phyloP scores from a whole-genome alignment of 2,329 filamentous ascomycete genomes.

The Phoma herbarum region DNA sequence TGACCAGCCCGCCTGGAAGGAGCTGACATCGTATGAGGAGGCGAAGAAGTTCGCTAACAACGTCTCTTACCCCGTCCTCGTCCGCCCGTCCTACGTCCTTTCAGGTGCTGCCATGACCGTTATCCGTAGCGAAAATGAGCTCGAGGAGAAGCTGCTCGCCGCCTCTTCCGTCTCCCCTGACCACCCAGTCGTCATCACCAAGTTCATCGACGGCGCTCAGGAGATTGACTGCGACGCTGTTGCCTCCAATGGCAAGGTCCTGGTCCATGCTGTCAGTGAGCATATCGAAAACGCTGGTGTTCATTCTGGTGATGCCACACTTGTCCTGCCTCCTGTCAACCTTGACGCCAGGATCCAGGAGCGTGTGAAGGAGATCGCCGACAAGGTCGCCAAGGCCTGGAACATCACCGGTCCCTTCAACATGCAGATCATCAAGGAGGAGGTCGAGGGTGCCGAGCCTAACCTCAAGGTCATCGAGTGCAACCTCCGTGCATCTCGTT shows the following conservation, averaged over 20 bases:
- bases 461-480: conserved; percentile 96
- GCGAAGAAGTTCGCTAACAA: conserved; percentile 86
- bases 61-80: conserved; percentile 93
- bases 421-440: conserved; percentile 99
- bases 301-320: conserved; percentile 95
- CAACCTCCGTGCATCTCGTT: conserved; percentile 95
- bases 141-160: conserved; percentile 93
- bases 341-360: conserved; percentile 80
- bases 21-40: conserved; percentile 86
- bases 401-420: conserved; percentile 98
- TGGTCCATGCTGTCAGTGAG: conserved; percentile 92
- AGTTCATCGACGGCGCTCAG: conserved; percentile 96
- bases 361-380: conserved; percentile 91
- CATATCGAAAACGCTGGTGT: conserved; percentile 98
- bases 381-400: conserved; percentile 97
- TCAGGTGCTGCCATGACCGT: conserved; percentile 99
- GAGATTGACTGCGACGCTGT: conserved; percentile 98
- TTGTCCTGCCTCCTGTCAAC: conserved; percentile 86
- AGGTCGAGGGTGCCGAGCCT: conserved; percentile 76
- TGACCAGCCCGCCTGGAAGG: conserved; percentile 97
- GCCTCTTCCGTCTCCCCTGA: conserved; percentile 92
- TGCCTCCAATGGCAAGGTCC: conserved; percentile 81
- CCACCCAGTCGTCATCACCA: conserved; percentile 96
- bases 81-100: conserved; percentile 93
- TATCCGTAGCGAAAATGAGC: conserved; percentile 84